Percentiles rank a stretch among this genome's conserved stretches.
phyloP scores from a whole-genome alignment of 2,329 filamentous ascomycete genomes.

The Harringtonia aguacate region DNA sequence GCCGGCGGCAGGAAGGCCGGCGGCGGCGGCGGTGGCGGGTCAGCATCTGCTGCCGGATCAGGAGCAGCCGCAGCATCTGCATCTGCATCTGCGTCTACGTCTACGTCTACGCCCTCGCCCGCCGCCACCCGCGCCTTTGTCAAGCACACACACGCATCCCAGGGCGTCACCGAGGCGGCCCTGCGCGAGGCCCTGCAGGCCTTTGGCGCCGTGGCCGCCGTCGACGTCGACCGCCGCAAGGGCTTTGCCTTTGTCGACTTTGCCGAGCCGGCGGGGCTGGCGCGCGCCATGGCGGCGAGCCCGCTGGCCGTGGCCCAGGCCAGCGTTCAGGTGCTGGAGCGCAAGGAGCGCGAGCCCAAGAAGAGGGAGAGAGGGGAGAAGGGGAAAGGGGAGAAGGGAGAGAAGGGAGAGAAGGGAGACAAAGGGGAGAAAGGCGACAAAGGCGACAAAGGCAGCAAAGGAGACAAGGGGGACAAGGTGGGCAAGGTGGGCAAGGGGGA shows the following conservation, averaged over 20 bases:
- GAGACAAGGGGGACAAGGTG: background rate
- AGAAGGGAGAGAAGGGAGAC: background rate
- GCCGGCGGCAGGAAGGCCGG: background rate
- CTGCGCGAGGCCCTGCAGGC: constrained; percentile 63
- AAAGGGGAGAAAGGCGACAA: background rate
- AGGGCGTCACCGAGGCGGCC: constrained; percentile 77
- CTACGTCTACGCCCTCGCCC: too few species aligned
- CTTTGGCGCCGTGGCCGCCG: constrained; percentile 65
- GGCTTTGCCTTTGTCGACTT: constrained; percentile 93
- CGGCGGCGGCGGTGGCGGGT: background rate
- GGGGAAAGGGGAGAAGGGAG: background rate
- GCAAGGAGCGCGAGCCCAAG: constrained; percentile 47
- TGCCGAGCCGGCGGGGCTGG: constrained; percentile 57
- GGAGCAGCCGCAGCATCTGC: background rate
- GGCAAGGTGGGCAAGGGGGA: too few species aligned
- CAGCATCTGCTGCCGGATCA: background rate
- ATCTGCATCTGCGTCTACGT: too few species aligned
- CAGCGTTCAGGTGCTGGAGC: constrained; percentile 76
- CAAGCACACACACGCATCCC: constrained; percentile 78
- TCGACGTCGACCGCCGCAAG: constrained; percentile 92
- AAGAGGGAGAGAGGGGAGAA: too few species aligned
- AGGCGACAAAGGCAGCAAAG: background rate
- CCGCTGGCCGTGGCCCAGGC: constrained; percentile 76
- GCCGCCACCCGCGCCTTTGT: constrained; percentile 60
- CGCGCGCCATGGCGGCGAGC: constrained; percentile 71